Percentiles rank a stretch among this genome's conserved stretches.
phyloP scores from a whole-genome alignment of 2,329 filamentous ascomycete species.

The Phialophora verrucosa region DNA sequence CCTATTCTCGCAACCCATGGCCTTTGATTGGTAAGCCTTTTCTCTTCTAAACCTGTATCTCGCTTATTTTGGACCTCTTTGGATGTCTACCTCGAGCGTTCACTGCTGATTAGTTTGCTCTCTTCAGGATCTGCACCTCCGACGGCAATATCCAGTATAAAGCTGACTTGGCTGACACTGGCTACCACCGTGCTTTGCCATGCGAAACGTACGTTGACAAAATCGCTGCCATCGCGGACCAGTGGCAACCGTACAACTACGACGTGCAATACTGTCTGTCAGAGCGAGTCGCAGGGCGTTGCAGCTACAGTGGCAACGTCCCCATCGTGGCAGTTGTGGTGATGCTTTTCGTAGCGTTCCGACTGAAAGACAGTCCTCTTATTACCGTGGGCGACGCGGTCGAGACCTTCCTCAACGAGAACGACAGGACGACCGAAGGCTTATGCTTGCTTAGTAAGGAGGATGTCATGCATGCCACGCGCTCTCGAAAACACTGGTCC shows the following conservation, averaged over 20 bases:
- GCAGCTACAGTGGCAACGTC: constrained; percentile 36
- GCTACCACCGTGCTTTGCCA: not conserved
- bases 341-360: constrained; percentile 35
- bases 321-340: constrained; percentile 34
- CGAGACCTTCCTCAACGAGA: constrained; percentile 40
- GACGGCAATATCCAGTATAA: constrained; percentile 19
- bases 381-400: constrained; percentile 43
- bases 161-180: not conserved
- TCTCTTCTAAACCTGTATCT: not conserved
- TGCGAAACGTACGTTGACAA: constrained; percentile 29
- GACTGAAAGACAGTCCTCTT: constrained; percentile 36
- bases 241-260: constrained; percentile 32
- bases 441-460: constrained; percentile 38
- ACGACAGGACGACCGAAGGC: constrained; percentile 42
- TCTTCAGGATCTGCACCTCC: constrained; percentile 27
- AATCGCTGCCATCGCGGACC: constrained; percentile 19
- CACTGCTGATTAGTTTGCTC: not conserved
- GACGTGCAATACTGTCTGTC: constrained; percentile 35
- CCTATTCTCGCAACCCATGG: constrained; percentile 5
- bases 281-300: constrained; percentile 29
- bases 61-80: not conserved
- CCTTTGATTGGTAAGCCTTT: constrained; percentile 13
- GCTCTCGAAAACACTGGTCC: constrained; percentile 11
- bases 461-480: constrained; percentile 7
- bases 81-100: not conserved